Conservation (phyloP, 106 monocot species). For the Dactylorhiza incarnata region DNA sequence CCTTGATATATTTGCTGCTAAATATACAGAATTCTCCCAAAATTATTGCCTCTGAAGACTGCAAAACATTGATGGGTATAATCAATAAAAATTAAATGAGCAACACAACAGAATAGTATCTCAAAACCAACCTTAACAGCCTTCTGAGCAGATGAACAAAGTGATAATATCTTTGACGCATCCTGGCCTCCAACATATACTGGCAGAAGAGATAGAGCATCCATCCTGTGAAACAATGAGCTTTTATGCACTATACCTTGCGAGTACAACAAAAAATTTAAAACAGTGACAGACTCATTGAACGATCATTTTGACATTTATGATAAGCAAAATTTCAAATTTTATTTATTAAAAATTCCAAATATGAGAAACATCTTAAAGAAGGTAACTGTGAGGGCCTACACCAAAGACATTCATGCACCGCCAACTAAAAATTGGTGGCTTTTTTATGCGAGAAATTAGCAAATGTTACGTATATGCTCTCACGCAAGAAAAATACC, state of each 20-base stretch:
- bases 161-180: slow-evolving; percentile 65
- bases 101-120: slow-evolving; percentile 3
- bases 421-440: neutral
- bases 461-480: neutral
- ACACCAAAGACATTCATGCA: neutral
- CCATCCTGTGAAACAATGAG: slow-evolving; percentile 52
- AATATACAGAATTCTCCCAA: slow-evolving; percentile 56
- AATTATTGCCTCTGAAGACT: slow-evolving; percentile 61
- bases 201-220: slow-evolving; percentile 76
- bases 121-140: slow-evolving; percentile 50
- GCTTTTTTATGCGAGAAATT: neutral
- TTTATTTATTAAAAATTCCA: neutral
- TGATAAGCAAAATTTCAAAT: neutral
- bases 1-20: slow-evolving; percentile 56
- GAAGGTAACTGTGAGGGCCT: neutral
- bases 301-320: neutral
- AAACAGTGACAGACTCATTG: neutral
- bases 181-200: slow-evolving; percentile 52
- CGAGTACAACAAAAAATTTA: neutral
- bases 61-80: slow-evolving; percentile 14
- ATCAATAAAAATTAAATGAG: slow-evolving; percentile 12
- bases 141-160: slow-evolving; percentile 67
- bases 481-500: too few species aligned
- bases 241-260: neutral
- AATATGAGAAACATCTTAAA: neutral